A percentile compares a stretch with the other conserved stretches of the same genome.
Evolutionary conservation across 2,329 filamentous ascomycete genomes (phyloP).

Genomic region (Allantophomopsis lycopodina): DNA sequence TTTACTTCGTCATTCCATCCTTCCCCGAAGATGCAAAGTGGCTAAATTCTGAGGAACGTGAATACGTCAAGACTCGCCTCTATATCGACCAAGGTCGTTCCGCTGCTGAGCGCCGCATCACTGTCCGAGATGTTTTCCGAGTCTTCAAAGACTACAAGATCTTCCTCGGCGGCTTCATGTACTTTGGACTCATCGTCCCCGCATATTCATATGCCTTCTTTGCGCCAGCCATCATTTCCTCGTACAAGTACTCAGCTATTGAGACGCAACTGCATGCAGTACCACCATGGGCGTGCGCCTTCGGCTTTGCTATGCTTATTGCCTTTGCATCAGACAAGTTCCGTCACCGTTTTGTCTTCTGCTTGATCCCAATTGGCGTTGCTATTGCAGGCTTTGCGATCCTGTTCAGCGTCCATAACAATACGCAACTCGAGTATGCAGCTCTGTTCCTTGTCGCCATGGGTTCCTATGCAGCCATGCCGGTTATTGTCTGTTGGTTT

Average conservation of each 20-base stretch:
- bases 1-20: conserved; percentile 57
- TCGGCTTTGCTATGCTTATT: conserved; percentile 63
- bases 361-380: conserved; percentile 52
- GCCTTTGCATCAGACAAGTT: conserved; percentile 59
- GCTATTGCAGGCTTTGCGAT: conserved; percentile 64
- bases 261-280: conserved; percentile 35
- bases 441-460: conserved; percentile 72
- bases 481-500: conserved; percentile 74
- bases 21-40: conserved; percentile 67
- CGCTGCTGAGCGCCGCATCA: conserved; percentile 47
- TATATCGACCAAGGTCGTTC: conserved; percentile 55
- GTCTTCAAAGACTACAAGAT: conserved; percentile 66
- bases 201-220: conserved; percentile 73
- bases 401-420: conserved; percentile 56
- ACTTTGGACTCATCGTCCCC: conserved; percentile 66
- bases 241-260: conserved; percentile 46
- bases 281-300: conserved; percentile 56
- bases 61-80: conserved; percentile 52
- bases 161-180: conserved; percentile 65
- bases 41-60: conserved; percentile 55
- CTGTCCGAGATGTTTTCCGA: conserved; percentile 38
- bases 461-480: conserved; percentile 79
- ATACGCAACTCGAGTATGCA: conserved; percentile 55
- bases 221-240: conserved; percentile 55
- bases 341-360: conserved; percentile 63